Evolutionary conservation across 129 eudicot species (phyloP).

Genomic region (Saposhnikovia divaricata): DNA sequence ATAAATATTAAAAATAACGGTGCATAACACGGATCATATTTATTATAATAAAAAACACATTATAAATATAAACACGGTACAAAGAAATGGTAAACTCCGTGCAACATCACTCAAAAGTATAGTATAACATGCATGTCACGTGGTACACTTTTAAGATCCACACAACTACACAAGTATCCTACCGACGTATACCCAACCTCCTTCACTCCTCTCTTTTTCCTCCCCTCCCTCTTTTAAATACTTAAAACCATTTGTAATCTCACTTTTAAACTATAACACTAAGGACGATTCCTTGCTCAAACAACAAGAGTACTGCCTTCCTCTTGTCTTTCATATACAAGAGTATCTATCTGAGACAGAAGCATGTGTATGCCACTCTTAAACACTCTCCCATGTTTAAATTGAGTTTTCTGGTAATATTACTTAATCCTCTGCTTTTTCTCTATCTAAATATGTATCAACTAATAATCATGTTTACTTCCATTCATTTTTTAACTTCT

Average conservation of each 20-base stretch:
- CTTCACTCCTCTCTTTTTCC: background rate
- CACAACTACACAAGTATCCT: no score
- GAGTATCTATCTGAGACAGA: background rate
- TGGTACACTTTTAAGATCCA: no score
- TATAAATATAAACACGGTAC: no score
- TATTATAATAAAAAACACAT: no score
- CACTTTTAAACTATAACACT: background rate
- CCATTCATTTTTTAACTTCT: background rate
- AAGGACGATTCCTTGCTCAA: background rate
- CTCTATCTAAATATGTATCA: background rate
- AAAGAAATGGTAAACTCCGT: no score
- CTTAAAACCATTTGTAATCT: no score
- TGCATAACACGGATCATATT: no score
- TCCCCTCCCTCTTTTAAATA: no score
- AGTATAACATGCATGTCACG: no score
- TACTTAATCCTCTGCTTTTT: background rate
- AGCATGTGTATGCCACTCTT: background rate
- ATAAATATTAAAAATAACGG: no score
- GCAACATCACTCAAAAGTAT: no score
- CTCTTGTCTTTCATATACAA: background rate
- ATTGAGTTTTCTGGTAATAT: constrained; percentile 6
- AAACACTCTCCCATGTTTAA: background rate
- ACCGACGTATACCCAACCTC: no score
- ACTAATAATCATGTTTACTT: background rate
- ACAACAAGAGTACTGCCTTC: background rate